Evolutionary conservation across 768 basidiomycete species (phyloP), one percentile per base, ranked within the genome.

Genomic region (Phaeotremella skinneri): DNA sequence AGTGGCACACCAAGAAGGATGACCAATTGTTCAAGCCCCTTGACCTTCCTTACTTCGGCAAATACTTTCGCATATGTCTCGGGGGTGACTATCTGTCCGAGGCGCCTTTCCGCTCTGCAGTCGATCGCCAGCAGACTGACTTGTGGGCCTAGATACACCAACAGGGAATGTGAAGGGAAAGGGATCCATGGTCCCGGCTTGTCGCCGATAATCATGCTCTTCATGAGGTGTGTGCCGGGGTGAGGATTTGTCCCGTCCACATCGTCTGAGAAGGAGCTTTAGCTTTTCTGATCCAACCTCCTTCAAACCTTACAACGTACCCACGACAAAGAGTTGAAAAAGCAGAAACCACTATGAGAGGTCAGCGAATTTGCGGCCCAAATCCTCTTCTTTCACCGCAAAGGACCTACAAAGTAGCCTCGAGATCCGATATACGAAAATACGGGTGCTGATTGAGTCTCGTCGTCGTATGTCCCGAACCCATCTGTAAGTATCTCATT

Each of bases 301-400:
- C 20, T 16, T 17, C 30, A 49, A 20, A 21, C 57, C 13, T 11
- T 53, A 21, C 41, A 62, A 52, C 83, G 53, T 66, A 88, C 89
- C 83, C 62, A 87, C 86, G 67, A 88, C 84, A 75, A 93, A 93
- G 66, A 89, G 90, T 67, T 99, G 94, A 81, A 99, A 98, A 1
- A 99, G 81, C 21, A 94, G 80, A 79, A 86, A 99, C 81, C 71
- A 70, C 67, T 68, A 30, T n/a, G n/a, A n/a, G 23, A 9, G 27
- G 26, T 2, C 23, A 53, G n/a, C 20, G 43, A 4, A 20, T 25
- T 13, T 48, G 20, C 31, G 43, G 45, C 41, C 27, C 47, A 37
- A 37, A 17, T 50, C 49, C 25, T 29, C 14, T 31, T 42, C 26
- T 4, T 1, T 4, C 86, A 93, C 6, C 11, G n/a, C 17, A 13